Evolutionary conservation across 2,329 filamentous ascomycete genomes (phyloP).

Genomic region (Neopestalotiopsis clavispora): DNA sequence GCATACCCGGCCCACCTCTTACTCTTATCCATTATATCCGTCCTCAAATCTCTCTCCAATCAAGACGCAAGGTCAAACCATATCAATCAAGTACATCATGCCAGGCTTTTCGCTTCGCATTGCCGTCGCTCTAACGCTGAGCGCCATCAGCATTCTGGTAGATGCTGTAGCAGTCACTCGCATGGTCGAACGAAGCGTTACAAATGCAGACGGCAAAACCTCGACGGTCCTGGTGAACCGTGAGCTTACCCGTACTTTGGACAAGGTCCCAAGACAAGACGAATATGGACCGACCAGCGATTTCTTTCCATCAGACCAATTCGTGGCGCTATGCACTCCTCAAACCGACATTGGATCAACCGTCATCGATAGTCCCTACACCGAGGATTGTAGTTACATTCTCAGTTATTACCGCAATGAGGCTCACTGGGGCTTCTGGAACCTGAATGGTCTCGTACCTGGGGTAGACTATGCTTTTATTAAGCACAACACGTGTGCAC

Average conservation of each 20-base stretch:
- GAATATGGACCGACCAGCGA: neutral
- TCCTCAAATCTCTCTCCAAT: neutral
- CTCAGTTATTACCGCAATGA: neutral
- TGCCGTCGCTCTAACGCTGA: neutral
- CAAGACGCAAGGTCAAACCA: neutral
- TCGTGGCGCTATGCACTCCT: neutral
- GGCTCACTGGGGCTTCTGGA: neutral
- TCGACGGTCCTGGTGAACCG: neutral
- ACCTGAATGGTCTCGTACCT: neutral
- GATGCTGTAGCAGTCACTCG: neutral
- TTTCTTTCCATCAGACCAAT: neutral
- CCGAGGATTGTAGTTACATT: constrained; percentile 12
- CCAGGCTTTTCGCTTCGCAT: neutral
- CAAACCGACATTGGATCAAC: neutral
- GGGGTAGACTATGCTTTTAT: neutral
- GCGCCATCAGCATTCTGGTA: neutral
- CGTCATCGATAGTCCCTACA: neutral
- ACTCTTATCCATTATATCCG: neutral
- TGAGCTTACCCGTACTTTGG: neutral
- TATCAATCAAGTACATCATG: neutral
- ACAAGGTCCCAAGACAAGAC: neutral
- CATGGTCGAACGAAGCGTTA: neutral
- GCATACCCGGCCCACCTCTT: neutral
- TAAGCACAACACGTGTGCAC: constrained; percentile 1
- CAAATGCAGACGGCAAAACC: neutral